These are phyloP conservation scores for Austropuccinia psidii DNA, from an alignment of 1,284 basidiomycete genomes.

Conservation along the genomic window DNA sequence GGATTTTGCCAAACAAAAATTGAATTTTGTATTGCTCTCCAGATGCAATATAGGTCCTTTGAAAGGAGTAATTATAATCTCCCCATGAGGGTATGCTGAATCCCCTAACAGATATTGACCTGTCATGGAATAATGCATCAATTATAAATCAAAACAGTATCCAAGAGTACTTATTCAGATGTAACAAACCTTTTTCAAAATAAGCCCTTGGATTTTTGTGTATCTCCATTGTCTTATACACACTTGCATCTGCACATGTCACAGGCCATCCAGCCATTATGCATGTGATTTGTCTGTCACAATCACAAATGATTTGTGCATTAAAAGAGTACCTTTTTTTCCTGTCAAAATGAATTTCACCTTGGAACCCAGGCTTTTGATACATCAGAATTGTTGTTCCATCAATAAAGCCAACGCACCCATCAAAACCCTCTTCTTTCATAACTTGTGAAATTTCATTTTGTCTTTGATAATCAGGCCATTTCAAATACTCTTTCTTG, in stretches of 20 bases:
- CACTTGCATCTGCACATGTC: background rate
- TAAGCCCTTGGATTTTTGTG: background rate
- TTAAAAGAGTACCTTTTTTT: background rate
- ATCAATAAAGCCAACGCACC: background rate
- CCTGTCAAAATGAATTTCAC: background rate
- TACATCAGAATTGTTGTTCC: background rate
- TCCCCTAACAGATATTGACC: conserved; percentile 11
- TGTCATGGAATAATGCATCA: too few species aligned
- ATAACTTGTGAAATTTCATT: background rate
- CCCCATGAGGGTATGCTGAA: background rate
- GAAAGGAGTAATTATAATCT: background rate
- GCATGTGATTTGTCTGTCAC: background rate
- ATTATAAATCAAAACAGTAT: too few species aligned
- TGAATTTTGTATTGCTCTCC: background rate
- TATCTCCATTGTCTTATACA: background rate
- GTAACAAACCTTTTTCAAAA: background rate
- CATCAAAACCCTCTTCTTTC: background rate
- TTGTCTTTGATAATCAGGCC: background rate
- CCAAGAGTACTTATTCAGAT: too few species aligned
- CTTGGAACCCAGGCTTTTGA: background rate
- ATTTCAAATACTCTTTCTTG: background rate
- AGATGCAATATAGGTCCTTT: conserved; percentile 1
- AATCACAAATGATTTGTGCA: background rate
- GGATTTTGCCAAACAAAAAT: background rate
- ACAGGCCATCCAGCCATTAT: conserved; percentile 9